These are phyloP conservation scores for Dichomitus squalens DNA, from an alignment of 1,284 basidiomycete species.

Conservation along the genomic window DNA sequence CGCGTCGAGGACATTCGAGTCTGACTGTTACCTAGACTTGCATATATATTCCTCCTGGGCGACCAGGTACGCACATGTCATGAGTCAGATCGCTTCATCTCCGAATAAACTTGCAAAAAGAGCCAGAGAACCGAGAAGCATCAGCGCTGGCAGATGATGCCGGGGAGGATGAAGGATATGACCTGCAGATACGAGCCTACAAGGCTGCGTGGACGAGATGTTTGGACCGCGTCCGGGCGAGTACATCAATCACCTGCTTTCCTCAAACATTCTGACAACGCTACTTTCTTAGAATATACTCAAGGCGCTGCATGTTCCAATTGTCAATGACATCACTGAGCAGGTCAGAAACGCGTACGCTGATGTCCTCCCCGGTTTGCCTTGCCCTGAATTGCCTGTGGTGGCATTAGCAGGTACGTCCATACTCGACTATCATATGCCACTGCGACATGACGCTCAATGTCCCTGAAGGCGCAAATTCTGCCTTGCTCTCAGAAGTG, in stretches of 20 bases:
- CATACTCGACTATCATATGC: slow-evolving; percentile 27
- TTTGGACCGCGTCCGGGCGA: slow-evolving; percentile 35
- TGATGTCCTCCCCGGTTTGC: slow-evolving; percentile 47
- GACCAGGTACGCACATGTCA: slow-evolving; percentile 2
- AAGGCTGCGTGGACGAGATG: slow-evolving; percentile 35
- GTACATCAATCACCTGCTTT: slow-evolving; percentile 1
- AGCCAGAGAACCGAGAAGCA: background rate
- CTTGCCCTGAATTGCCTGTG: slow-evolving; percentile 65
- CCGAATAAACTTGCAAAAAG: background rate
- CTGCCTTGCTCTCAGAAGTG: slow-evolving; percentile 49
- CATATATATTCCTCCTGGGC: slow-evolving; percentile 31
- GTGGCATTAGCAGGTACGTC: slow-evolving; percentile 41
- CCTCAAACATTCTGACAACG: background rate
- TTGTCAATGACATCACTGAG: slow-evolving; percentile 26
- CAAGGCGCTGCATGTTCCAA: slow-evolving; percentile 28
- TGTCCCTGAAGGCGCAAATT: slow-evolving; percentile 39
- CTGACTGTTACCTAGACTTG: slow-evolving; percentile 22
- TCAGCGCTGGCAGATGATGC: background rate
- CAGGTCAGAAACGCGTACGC: slow-evolving; percentile 31
- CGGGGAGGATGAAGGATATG: slow-evolving; percentile 31
- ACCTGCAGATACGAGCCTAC: slow-evolving; percentile 34
- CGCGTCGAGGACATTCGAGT: background rate
- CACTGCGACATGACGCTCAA: too few species aligned
- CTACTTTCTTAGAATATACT: slow-evolving; percentile 10
- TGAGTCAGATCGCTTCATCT: background rate